Base-by-base conservation (phyloP, 176 grass and related monocot genomes). In the Phyllostachys edulis region DNA sequence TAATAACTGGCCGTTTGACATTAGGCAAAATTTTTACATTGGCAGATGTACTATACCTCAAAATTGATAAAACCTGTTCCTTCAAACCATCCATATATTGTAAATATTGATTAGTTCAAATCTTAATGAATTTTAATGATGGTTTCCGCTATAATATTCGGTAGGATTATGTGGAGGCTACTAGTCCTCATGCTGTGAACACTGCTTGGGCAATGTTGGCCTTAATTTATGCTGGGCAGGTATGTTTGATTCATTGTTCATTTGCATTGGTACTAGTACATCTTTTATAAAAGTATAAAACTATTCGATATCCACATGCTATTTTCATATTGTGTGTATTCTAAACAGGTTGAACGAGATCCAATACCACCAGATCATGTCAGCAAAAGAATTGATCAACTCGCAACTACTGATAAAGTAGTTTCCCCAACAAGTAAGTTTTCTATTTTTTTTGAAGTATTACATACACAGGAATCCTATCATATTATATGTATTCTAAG, bases 181-280 rank as follows among this genome's bases (percentile, higher is more conserved):
- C 14, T 75, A 41, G 4, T n/a, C 45, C 86, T 51, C 87, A 91
- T 90, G 94, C 81, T 8, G 91, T 93, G 69, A 93, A 93, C 68
- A 96, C 91, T 3, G 72, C 85, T 29, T 96, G 88, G 90, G 94
- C 88, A 47, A 93, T 97, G 91, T 79, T 97, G 44, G 70, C 89
- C n/a, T 88, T 97, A 72, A 88, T 91, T 85, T 77, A 60, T 85
- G 87, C 87, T 67, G 89, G 91, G 9, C 91, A 97, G 85, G 94
- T 49, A 37, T 62, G 16, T 79, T 75, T 18, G 34, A 0, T 27
- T 26, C 4, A 26, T 71, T 37, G 40, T 0, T 60, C 5, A 5
- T 2, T 70, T 18, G 1, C 37, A 78, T n/a, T 34, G 10, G 0
- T 24, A 16, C 0, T n/a, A 55, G 32, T 32, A 54, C 1, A 70